phyloP scores from a whole-genome alignment of 1,284 basidiomycete genomes.

The Ceratobasidium sp. region DNA sequence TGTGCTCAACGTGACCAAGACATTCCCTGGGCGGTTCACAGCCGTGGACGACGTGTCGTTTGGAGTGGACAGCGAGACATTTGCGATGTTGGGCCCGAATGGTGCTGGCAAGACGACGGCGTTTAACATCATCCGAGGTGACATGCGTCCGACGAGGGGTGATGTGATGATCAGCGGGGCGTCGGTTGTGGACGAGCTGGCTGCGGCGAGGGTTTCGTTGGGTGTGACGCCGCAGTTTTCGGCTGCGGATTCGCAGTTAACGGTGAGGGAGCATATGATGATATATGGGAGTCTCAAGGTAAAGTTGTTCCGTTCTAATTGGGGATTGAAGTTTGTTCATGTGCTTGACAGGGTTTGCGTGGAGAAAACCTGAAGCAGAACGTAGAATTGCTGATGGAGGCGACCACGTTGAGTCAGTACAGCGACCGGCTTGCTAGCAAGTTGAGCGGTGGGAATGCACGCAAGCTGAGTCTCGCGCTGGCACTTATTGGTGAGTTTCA shows the following conservation, averaged over 20 bases:
- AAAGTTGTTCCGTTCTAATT: constrained; percentile 58
- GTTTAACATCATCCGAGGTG: constrained; percentile 80
- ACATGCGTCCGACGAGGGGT: constrained; percentile 71
- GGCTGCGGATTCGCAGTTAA: constrained; percentile 81
- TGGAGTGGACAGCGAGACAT: constrained; percentile 74
- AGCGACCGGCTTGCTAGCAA: constrained; percentile 78
- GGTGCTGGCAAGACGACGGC: constrained; percentile 85
- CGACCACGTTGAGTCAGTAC: constrained; percentile 70
- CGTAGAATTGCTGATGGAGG: constrained; percentile 70
- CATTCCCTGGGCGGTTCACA: constrained; percentile 65
- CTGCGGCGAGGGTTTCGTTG: constrained; percentile 72
- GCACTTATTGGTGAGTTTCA: constrained; percentile 72
- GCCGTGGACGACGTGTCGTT: constrained; percentile 83
- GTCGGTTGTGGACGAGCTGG: constrained; percentile 73
- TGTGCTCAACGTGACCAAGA: constrained; percentile 75
- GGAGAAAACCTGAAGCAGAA: constrained; percentile 67
- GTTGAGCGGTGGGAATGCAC: constrained; percentile 83
- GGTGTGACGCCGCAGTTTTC: constrained; percentile 88
- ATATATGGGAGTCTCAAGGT: constrained; percentile 57
- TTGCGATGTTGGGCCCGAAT: constrained; percentile 83
- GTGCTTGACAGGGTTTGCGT: constrained; percentile 67
- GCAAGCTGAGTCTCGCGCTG: constrained; percentile 83
- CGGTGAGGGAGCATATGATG: constrained; percentile 79
- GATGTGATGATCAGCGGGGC: constrained; percentile 75
- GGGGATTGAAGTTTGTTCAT: background rate